Evolutionary conservation across 495 filamentous ascomycete species (phyloP), one percentile per base, ranked within the genome.

Genomic region (Penicilliopsis zonata): DNA sequence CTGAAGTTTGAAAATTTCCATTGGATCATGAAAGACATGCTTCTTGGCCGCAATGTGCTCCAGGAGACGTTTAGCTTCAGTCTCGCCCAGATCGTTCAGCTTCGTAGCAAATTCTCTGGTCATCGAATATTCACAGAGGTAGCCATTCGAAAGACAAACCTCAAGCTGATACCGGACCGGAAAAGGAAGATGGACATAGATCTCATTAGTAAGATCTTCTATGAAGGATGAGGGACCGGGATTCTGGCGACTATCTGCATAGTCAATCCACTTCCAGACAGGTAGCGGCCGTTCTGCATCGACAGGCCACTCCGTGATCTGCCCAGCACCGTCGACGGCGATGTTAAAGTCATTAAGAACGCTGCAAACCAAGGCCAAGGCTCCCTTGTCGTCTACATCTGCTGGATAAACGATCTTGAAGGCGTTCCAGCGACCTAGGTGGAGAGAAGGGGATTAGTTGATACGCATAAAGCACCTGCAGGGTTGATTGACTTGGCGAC

Each of bases 131-230:
- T 93, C 86, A 31, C 77, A 79, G n/a, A 98, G 56, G n/a, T 69
- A 59, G 1, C 76, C 74, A 13, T 82, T 69, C 0, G 86, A 93
- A 6, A 96, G 66, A 48, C 88, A 95, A 0, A 84, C 87, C 52
- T 96, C 87, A 0, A 98, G 69, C 52, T 94, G 88, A 45, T 96
- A 96, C 6, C 83, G 74, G 2, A 88, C 72, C 1, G 73, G 49
- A 29, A 86, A 95, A 0, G 74, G 60, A 3, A 98, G 62, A 14
- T 58, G 37, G 1, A 64, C 33, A 34, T 53, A 55, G 0, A 53
- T 46, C 3, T 62, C 41, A 17, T 69, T 39, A 2, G 45, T 44
- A 28, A 50, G 38, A 9, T 44, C 37, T 30, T 52, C 38, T 44
- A 65, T 32, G 38, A 59, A 37, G 33, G 58, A 49, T 28, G 17